A percentile compares a stretch with the other conserved stretches of the same genome.
Conservation (phyloP, 2,329 filamentous ascomycete species). For the Hymenoscyphus albidus region DNA sequence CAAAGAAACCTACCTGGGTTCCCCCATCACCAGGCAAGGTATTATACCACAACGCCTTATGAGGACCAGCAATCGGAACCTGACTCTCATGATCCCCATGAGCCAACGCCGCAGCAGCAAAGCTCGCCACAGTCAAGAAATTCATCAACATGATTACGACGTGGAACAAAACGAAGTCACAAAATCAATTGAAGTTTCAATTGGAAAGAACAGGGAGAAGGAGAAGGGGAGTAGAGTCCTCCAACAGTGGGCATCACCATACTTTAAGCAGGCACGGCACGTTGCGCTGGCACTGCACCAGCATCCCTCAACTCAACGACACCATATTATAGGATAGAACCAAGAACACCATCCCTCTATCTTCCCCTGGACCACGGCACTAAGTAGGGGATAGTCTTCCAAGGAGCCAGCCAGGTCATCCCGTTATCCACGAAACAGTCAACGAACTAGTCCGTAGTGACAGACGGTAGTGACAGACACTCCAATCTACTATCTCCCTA, state of each 20-base stretch:
- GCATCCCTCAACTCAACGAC: constrained; percentile 22
- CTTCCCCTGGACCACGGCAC: not conserved
- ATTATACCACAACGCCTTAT: constrained; percentile 77
- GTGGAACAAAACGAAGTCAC: not conserved
- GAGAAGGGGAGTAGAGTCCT: constrained; percentile 5
- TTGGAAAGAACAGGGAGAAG: not conserved
- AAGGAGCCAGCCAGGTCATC: too few relatives aligned
- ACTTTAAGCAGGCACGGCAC: constrained; percentile 14
- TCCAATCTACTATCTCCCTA: not conserved
- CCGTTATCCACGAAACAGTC: too few relatives aligned
- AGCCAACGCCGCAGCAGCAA: constrained; percentile 70
- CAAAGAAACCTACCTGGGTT: constrained; percentile 57
- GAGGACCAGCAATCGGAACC: constrained; percentile 52
- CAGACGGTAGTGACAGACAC: too few relatives aligned
- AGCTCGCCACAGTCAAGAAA: constrained; percentile 24
- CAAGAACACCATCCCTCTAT: not conserved
- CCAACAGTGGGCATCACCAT: constrained; percentile 8
- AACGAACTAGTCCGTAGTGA: too few relatives aligned
- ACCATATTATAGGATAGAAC: constrained; percentile 17
- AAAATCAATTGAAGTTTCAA: constrained; percentile 6
- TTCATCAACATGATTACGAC: constrained; percentile 28
- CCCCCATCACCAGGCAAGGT: constrained; percentile 77
- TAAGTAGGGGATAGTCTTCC: not conserved
- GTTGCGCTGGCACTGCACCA: constrained; percentile 23
- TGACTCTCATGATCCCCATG: constrained; percentile 77